Evolutionary conservation across 176 grass and related monocot genomes (phyloP), one percentile per base, ranked within the genome.

Genomic region (Musa schizocarpa): DNA sequence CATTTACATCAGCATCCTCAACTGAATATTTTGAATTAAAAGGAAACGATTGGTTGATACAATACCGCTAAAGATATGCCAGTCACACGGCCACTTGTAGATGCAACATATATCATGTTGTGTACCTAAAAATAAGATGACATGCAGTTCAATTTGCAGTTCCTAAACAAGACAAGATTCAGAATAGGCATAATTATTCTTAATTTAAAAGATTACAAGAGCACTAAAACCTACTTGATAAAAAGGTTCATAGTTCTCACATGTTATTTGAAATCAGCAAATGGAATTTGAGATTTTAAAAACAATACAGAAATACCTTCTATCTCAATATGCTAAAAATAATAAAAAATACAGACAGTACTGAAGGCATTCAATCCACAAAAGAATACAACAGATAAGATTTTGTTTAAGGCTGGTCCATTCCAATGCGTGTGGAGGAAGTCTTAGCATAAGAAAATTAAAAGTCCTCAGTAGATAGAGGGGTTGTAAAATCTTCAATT

Each of bases 31-130:
- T 68, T 11, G 1, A 68, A 68, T 68, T 68, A 50, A 49, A 53
- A 26, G 2, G 58, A 71, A 77, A n/a, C 73, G 68, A 12, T 21
- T 54, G 50, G 74, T 64, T 50, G 10, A 51, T 52, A 20, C n/a
- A 79, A 74, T 66, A 97, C 93, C 93, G 87, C 72, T 79, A 88
- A 61, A 49, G 78, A 92, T 83, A 93, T 62, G 78, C 90, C 90
- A 75, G 84, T 93, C 11, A 97, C 85, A 90, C 85, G 81, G 25
- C 90, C 93, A 79, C 93, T 93, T 1, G 93, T 93, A 29, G 83
- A 97, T 76, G 84, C 83, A 11, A 82, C 83, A 89, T 97, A 93
- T 48, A 97, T 72, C 64, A 69, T 82, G n/a, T 82, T 82, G 11
- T 85, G 76, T 53, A 54, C 68, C 89, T 92, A 82, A 85, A 29